Evolutionary conservation across 2,329 filamentous ascomycete genomes (phyloP), one percentile per base, ranked within the genome.

Genomic region (Domatiomyces globalis): DNA sequence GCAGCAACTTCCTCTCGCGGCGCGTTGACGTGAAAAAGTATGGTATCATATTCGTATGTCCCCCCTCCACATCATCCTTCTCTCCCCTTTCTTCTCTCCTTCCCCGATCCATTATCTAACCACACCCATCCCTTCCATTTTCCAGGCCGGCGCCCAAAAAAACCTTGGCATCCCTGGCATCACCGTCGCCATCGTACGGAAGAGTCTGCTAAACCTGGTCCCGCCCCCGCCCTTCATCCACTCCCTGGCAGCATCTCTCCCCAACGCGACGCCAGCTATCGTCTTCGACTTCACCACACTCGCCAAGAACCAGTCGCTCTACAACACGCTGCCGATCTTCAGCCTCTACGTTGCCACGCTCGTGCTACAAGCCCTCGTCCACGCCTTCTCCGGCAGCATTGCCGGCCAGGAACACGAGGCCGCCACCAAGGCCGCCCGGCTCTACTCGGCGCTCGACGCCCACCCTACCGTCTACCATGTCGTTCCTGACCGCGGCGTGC

Each of bases 321-420:
- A 96, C 73, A 96, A 96, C 70, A 96, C 90, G 0, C 73, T 96
- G 9, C 89, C 87, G 62, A 94, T 96, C 63, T 95, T 96, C 63
- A 89, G 90, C 66, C 85, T 95, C 39, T 96, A 84, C 72, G 79
- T 95, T 50, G 86, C 87, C 15, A 88, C 88, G n/a, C 81, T 86
- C 65, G 89, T 96, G 49, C 82, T 96, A 63, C 80, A 85, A 63
- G 81, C 78, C 57, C 76, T 95, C 0, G 74, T 94, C 12, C 63
- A 71, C 17, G 3, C 2, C 20, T 77, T 73, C 0, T 85, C 79
- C 66, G 75, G 80, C 2, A 68, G 81, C 58, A 83, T 94, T 5
- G 73, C 78, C 15, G 86, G 84, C 1, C 90, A 95, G 65, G 75
- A 95, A 67, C 76, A 75, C 0, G 67, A 94, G 12, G 74, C 87